Evolutionary conservation across 192 early-diverging fungal genomes (phyloP).

Genomic region (Podila epicladia): DNA sequence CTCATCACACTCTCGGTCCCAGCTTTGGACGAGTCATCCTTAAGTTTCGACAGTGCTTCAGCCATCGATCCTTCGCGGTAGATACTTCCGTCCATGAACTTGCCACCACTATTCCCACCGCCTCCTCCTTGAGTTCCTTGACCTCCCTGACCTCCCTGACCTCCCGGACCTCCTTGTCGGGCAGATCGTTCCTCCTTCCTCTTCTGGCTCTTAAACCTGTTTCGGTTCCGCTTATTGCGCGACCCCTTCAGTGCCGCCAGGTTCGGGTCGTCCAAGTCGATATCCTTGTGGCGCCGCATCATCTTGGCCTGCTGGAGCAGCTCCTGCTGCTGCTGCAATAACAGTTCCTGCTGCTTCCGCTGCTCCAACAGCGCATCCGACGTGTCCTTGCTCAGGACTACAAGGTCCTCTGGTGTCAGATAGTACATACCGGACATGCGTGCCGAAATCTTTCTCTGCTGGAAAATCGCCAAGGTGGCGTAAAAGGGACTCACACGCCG

Average conservation of each 20-base stretch:
- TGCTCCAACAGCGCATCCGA: background rate
- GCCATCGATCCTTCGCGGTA: too few species aligned
- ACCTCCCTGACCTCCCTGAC: too few species aligned
- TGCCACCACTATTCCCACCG: too few species aligned
- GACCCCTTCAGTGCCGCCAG: background rate
- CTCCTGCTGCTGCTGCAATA: background rate
- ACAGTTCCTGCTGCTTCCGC: background rate
- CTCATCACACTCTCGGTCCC: too few species aligned
- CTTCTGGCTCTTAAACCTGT: background rate
- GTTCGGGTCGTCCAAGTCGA: background rate
- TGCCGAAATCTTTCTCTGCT: slow-evolving; percentile 12
- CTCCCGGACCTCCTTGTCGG: too few species aligned
- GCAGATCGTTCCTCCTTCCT: background rate
- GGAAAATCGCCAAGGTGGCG: slow-evolving; percentile 32
- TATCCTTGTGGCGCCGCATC: background rate
- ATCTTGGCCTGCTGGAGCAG: background rate
- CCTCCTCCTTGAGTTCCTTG: too few species aligned
- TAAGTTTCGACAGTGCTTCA: too few species aligned
- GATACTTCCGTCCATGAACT: too few species aligned
- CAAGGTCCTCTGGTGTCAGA: slow-evolving; percentile 10
- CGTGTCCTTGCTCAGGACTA: background rate
- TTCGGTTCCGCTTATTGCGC: background rate
- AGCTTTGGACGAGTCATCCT: too few species aligned
- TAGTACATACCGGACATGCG: slow-evolving; percentile 32
- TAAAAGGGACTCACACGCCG: slow-evolving; percentile 48